Base-by-base conservation (phyloP, 1,139 yeast species). In the Diutina siamensis region DNA sequence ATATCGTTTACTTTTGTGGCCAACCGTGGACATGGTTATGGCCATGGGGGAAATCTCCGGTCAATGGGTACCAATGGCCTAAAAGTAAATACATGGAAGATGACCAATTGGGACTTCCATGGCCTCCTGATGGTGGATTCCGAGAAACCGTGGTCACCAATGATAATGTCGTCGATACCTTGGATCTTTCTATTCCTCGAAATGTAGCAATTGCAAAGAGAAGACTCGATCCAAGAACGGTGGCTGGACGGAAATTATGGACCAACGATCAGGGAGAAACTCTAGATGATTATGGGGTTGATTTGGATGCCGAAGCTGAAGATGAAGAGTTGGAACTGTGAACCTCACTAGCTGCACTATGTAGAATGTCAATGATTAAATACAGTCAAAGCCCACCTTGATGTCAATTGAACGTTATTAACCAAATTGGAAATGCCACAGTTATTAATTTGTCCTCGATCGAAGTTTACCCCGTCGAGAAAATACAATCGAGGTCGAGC, bases 71-170 rank as follows among this genome's bases (percentile, higher is more conserved):
- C 67, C 52, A 58, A 2, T 86, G 78, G 51, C 63, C 62, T 10
- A 77, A 73, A 8, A n/a, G 32, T 7, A 10, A 12, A 51, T 78
- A 77, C 52, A 85, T 78, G 40, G 67, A 48, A 59, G 76, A 73
- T 45, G 92, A 83, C 57, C 76, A 80, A 52, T 58, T 81, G 46
- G 71, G 75, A 3, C 63, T 81, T 49, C 94, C 88, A 1, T 87
- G 95, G 94, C 95, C 95, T 0, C 94, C 94, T 2, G 95, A 86
- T 64, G 88, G 87, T 3, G 78, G 80, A 0, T 72, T 78, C 53
- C 72, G 67, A 49, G 72, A 62, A 15, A 12, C n/a, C 35, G 52
- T 52, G 17, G 42, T 42, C 2, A 50, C 49, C 8, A 22, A 38
- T n/a, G 51, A 48, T n/a, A 55, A 56, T 12, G 59, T 51, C 49